A percentile compares a stretch with the other conserved stretches of the same genome.
Conservation (phyloP, 1,139 yeast species). For the Hanseniaspora sp. region DNA sequence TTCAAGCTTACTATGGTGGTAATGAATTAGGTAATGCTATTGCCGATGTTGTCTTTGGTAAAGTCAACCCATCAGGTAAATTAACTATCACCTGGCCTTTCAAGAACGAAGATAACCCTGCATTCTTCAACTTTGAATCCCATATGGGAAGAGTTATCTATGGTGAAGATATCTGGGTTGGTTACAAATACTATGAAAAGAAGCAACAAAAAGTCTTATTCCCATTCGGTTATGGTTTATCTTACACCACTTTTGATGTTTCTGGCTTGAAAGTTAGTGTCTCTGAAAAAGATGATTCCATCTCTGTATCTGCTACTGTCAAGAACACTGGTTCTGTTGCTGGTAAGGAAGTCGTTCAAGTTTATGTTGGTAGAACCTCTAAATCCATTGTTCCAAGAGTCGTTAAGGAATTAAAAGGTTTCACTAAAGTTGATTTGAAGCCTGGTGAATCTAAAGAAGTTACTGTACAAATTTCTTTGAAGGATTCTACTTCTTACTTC, state of each 20-base stretch:
- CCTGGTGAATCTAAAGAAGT: conserved; percentile 37
- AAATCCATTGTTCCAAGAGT: conserved; percentile 39
- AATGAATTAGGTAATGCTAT: conserved; percentile 41
- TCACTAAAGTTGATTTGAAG: conserved; percentile 37
- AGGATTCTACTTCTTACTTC: conserved; percentile 47
- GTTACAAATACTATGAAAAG: conserved; percentile 50
- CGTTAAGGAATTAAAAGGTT: conserved; percentile 46
- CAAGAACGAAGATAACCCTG: conserved; percentile 39
- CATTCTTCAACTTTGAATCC: conserved; percentile 36
- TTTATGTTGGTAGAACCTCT: conserved; percentile 34
- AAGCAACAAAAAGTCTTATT: conserved; percentile 37
- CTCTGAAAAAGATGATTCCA: conserved; percentile 26
- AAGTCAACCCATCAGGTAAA: conserved; percentile 53
- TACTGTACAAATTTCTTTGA: conserved; percentile 32
- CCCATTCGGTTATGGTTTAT: conserved; percentile 56
- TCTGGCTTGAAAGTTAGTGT: conserved; percentile 24
- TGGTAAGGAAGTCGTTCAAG: conserved; percentile 40
- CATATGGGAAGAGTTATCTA: conserved; percentile 46
- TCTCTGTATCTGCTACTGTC: conserved; percentile 34
- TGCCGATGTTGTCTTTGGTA: conserved; percentile 53
- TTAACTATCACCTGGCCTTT: conserved; percentile 50
- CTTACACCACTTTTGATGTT: conserved; percentile 41
- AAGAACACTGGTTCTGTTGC: conserved; percentile 34
- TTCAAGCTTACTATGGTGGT: conserved; percentile 44
- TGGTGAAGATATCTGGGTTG: conserved; percentile 49